phyloP scores from a whole-genome alignment of 1,284 basidiomycete species.

The Ustilago hordei region DNA sequence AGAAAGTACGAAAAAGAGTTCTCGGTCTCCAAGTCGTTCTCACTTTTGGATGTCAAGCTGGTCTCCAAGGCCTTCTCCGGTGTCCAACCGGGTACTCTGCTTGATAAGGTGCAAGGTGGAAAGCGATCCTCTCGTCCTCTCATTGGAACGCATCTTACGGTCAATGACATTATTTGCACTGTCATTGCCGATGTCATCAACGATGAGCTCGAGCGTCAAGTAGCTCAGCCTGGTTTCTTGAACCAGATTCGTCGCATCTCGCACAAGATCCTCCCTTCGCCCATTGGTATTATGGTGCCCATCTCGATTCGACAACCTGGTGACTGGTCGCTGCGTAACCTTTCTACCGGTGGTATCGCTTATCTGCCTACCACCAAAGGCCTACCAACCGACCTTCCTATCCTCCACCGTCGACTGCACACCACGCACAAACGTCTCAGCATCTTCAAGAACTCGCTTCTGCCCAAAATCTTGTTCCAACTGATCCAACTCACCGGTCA shows the following conservation, averaged over 20 bases:
- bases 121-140: conserved; percentile 33
- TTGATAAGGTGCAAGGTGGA: conserved; percentile 47
- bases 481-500: conserved; percentile 54
- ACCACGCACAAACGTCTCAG: conserved; percentile 51
- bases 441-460: conserved; percentile 58
- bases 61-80: conserved; percentile 67
- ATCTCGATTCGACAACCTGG: conserved; percentile 64
- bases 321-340: conserved; percentile 64
- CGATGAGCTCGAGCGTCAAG: conserved; percentile 48
- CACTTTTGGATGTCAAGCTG: conserved; percentile 61
- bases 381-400: conserved; percentile 22
- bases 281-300: conserved; percentile 61
- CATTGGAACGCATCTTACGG: conserved; percentile 60
- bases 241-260: conserved; percentile 30
- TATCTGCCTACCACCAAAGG: conserved; percentile 56
- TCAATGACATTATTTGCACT: conserved; percentile 66
- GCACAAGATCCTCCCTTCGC: conserved; percentile 51
- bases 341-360: conserved; percentile 62
- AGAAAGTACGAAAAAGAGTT: conserved; percentile 57
- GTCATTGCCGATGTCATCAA: conserved; percentile 62
- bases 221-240: conserved; percentile 26
- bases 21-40: conserved; percentile 34
- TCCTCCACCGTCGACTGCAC: conserved; percentile 60
- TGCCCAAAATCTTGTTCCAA: conserved; percentile 58
- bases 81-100: conserved; percentile 48